A percentile compares a stretch with the other conserved stretches of the same genome.
Evolutionary conservation across 331 rosid genomes (phyloP).

Genomic region (Spiraea crenata): DNA sequence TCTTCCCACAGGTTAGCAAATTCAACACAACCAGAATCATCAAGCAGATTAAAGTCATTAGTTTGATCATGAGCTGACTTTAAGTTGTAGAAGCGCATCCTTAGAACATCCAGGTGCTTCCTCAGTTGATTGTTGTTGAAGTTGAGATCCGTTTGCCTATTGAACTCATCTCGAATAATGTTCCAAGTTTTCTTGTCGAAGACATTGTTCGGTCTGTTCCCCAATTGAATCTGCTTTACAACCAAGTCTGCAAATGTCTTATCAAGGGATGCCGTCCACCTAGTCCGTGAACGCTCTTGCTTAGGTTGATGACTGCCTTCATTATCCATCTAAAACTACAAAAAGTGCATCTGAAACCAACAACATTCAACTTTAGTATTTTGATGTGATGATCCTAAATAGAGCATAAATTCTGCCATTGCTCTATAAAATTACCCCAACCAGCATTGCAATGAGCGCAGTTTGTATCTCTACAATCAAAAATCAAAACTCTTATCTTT

Average conservation of each 20-base stretch:
- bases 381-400: neutral
- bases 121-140: constrained; percentile 88
- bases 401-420: neutral
- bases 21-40: constrained; percentile 67
- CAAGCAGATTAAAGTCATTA: constrained; percentile 51
- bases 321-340: constrained; percentile 53
- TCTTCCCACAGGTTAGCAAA: constrained; percentile 69
- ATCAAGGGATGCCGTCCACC: constrained; percentile 91
- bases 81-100: constrained; percentile 67
- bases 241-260: constrained; percentile 86
- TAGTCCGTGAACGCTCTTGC: constrained; percentile 85
- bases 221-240: constrained; percentile 75
- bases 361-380: neutral
- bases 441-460: neutral
- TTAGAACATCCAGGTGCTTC: constrained; percentile 87
- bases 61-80: constrained; percentile 66
- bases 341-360: constrained; percentile 16
- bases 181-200: constrained; percentile 91
- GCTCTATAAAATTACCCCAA: neutral
- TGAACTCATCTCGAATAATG: constrained; percentile 74
- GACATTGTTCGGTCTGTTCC: constrained; percentile 73
- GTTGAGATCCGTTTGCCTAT: constrained; percentile 69
- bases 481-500: neutral
- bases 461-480: neutral
- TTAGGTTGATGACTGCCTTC: constrained; percentile 52